Percentiles rank a stretch among this genome's conserved stretches.
Evolutionary conservation across 768 basidiomycete species (phyloP).

Genomic region (Psilocybe cubensis): DNA sequence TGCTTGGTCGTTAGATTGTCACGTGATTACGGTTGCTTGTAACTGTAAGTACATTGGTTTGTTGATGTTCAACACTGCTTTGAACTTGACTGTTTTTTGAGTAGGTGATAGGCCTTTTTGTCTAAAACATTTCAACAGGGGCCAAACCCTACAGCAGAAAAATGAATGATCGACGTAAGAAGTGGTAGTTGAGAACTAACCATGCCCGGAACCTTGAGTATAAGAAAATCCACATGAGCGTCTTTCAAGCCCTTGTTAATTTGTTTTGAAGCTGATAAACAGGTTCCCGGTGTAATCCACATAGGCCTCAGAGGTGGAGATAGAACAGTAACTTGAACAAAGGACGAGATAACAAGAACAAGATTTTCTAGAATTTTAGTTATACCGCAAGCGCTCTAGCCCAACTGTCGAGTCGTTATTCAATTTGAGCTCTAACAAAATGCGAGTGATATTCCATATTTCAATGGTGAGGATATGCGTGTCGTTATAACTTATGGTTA

Average conservation of each 20-base stretch:
- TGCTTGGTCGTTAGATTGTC: no score
- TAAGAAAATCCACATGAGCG: constrained; percentile 77
- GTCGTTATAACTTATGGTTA: no score
- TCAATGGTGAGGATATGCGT: no score
- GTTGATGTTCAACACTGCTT: no score
- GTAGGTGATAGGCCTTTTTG: constrained; percentile 17
- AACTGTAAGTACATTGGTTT: no score
- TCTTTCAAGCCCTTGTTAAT: constrained; percentile 62
- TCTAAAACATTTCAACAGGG: constrained; percentile 36
- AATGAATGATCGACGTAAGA: not conserved
- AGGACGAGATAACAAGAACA: constrained; percentile 51
- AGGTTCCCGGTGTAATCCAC: constrained; percentile 87
- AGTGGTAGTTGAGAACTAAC: constrained; percentile 35
- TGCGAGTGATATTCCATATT: no score
- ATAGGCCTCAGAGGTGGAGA: constrained; percentile 75
- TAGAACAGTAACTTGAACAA: constrained; percentile 64
- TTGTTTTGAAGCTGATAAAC: constrained; percentile 84
- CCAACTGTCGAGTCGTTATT: constrained; percentile 66
- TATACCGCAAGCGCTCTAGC: constrained; percentile 67
- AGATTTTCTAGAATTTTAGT: not conserved
- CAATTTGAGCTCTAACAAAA: constrained; percentile 84
- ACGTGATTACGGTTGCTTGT: no score
- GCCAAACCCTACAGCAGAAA: constrained; percentile 65
- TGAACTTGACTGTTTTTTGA: no score
- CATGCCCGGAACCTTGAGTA: constrained; percentile 87